These are phyloP conservation scores for Entophlyctis luteolus DNA, from an alignment of 192 early-diverging fungal species.

Conservation along the genomic window DNA sequence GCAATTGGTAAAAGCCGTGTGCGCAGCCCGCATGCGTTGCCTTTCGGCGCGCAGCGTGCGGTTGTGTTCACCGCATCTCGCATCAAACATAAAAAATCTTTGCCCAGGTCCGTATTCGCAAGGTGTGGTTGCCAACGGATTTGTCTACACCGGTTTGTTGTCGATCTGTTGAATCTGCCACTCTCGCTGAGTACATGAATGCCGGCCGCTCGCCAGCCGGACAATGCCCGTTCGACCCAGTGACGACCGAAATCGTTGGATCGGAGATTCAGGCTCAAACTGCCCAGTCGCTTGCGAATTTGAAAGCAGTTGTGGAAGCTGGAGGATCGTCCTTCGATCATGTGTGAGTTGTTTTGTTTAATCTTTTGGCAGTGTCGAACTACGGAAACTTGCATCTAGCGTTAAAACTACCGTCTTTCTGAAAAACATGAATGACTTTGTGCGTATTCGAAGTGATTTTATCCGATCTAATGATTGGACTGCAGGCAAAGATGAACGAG, in stretches of 20 bases:
- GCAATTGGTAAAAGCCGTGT: conserved; percentile 29
- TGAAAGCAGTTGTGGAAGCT: conserved; percentile 78
- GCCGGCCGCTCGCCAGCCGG: not conserved
- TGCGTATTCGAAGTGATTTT: not conserved
- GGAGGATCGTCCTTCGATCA: conserved; percentile 70
- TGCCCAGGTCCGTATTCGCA: conserved; percentile 41
- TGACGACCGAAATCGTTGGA: conserved; percentile 65
- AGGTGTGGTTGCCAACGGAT: conserved; percentile 75
- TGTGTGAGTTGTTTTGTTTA: conserved; percentile 38
- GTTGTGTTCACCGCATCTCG: no score
- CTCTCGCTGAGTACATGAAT: not conserved
- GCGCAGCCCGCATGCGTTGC: no score
- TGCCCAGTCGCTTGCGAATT: conserved; percentile 62
- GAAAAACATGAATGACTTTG: conserved; percentile 80
- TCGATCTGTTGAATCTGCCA: not conserved
- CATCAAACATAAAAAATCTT: not conserved
- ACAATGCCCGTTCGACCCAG: conserved; percentile 48
- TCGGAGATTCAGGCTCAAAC: conserved; percentile 72
- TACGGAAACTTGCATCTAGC: not conserved
- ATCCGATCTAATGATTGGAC: not conserved
- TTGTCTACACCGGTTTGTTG: conserved; percentile 70
- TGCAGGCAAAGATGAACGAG: conserved; percentile 69
- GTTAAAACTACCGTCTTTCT: conserved; percentile 96
- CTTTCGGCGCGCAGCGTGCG: no score
- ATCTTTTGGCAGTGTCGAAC: not conserved